Conservation (phyloP, 1,284 basidiomycete species). For the Boletus albobrunnescens region DNA sequence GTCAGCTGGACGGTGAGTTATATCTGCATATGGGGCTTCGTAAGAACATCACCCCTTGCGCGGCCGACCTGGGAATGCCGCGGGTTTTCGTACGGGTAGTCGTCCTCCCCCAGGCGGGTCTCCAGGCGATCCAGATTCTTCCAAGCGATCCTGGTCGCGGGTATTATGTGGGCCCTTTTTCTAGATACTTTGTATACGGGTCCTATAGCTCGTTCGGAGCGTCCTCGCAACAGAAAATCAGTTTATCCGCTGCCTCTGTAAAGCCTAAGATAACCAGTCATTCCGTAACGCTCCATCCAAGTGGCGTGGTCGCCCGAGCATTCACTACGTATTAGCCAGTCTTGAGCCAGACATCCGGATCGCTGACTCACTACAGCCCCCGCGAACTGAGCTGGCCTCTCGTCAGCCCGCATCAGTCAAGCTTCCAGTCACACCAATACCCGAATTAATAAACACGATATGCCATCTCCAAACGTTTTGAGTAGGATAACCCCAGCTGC, state of each 20-base stretch:
- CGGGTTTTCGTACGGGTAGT: constrained; percentile 14
- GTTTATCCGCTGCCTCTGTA: not conserved
- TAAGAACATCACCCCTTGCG: constrained; percentile 7
- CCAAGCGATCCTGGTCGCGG: constrained; percentile 1
- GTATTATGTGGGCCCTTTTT: not conserved
- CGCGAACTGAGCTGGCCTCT: constrained; percentile 3
- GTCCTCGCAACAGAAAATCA: not conserved
- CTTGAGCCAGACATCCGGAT: not conserved
- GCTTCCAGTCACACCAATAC: no score
- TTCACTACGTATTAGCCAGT: not conserved
- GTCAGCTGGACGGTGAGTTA: no score
- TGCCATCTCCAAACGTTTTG: not conserved
- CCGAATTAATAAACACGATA: no score
- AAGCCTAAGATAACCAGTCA: not conserved
- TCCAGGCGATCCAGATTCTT: constrained; percentile 8
- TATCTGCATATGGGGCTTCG: constrained; percentile 20
- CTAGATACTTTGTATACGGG: not conserved
- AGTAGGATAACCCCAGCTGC: not conserved
- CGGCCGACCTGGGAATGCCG: constrained; percentile 20
- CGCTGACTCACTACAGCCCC: not conserved
- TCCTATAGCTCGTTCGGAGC: not conserved
- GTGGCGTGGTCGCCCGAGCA: no score
- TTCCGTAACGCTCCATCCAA: not conserved
- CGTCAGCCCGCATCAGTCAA: not conserved
- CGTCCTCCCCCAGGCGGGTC: constrained; percentile 3